Evolutionary conservation across 345 rosid genomes (phyloP), one percentile per base, ranked within the genome.

Genomic region (Gynandropsis gynandra): DNA sequence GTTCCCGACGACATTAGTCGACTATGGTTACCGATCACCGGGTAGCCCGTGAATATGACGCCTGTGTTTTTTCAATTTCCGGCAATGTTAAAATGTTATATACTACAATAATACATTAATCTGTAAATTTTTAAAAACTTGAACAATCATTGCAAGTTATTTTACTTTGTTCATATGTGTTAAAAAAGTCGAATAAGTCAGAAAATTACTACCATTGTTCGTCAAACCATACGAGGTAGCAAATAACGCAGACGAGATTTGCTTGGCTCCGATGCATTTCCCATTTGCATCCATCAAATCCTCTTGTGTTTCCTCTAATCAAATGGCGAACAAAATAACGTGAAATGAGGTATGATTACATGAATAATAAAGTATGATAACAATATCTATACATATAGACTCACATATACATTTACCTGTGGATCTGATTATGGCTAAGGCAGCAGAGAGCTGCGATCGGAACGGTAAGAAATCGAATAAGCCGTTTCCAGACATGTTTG

Each of bases 1-100:
- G 86, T 69, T 10, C 97, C 95, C 0, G 94, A 86, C 24, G 95
- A 73, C 61, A 83, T 90, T 20, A 89, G 61, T 7, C 82, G 78
- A 51, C 78, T 65, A 37, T 89, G 95, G 43, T 67, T 73, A 52
- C 93, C 97, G n/a, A 81, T 65, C 20, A 80, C 81, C 0, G 97
- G 95, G 62, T 85, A 85, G 1, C 93, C 82, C 0, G 81, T 77
- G 47, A 89, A 85, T 10, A 61, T 11, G 2, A 63, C 0, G 29
- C 87, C 96, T 82, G 45, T 21, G 8, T 12, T 15, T 42, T 42
- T 18, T 37, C 1, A 10, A 47, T 29, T 37, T 46, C 16, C 36
- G 35, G 27, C 11, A 42, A n/a, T n/a, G n/a, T n/a, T n/a, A n/a
- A 11, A 48, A 24, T 4, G n/a, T 5, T 48, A 8, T 19, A 47